A percentile compares a stretch with the other conserved stretches of the same genome.
Conservation (phyloP, 495 filamentous ascomycete genomes). For the Podospora pseudoanserina region DNA sequence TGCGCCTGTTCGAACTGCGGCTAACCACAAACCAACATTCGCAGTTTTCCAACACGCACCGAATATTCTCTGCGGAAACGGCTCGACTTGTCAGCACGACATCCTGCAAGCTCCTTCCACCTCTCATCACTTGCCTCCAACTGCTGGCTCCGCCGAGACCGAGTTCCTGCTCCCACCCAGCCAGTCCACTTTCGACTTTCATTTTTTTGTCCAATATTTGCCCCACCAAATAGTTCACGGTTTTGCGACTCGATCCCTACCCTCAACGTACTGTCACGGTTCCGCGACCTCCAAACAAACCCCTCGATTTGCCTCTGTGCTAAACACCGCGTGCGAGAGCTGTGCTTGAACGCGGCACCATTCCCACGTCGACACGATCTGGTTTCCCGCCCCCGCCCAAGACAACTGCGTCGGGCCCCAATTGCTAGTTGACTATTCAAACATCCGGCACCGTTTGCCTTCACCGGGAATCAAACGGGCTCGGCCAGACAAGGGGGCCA, state of each 20-base stretch:
- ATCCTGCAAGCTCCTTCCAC: background rate
- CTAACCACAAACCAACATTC: slow-evolving; percentile 4
- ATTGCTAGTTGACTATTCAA: background rate
- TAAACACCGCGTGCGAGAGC: background rate
- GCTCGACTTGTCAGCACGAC: background rate
- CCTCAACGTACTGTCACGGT: background rate
- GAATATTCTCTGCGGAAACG: background rate
- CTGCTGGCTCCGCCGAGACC: background rate
- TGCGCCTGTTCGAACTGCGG: background rate
- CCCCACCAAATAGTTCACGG: slow-evolving; percentile 3
- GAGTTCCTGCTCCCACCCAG: background rate
- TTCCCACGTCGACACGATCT: background rate
- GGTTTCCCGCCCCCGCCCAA: background rate
- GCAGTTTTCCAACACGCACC: slow-evolving; percentile 5
- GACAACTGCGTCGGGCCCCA: background rate
- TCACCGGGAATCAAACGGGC: background rate
- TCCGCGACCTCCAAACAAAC: background rate
- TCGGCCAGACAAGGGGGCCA: background rate
- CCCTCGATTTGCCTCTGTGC: background rate
- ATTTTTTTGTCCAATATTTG: background rate
- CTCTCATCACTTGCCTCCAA: background rate
- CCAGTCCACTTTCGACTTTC: background rate
- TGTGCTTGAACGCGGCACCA: background rate
- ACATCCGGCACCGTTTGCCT: background rate
- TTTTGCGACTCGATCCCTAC: background rate